phyloP scores from a whole-genome alignment of 192 early-diverging fungal genomes.

The Cetraspora pellucida region DNA sequence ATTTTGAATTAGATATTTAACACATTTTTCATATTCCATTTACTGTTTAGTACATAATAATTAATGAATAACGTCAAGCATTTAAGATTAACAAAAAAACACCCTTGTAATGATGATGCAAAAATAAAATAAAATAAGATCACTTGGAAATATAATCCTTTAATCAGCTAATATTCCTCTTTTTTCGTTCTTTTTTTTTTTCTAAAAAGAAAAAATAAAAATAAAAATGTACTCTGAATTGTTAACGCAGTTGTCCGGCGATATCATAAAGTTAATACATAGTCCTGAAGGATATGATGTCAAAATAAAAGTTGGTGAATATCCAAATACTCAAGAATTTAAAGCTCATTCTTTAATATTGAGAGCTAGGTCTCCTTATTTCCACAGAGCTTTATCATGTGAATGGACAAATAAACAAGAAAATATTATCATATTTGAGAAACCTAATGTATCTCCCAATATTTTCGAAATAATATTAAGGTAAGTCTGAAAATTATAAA shows the following conservation, averaged over 20 bases:
- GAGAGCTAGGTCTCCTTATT: slow-evolving; percentile 14
- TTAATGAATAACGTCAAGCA: too few species aligned
- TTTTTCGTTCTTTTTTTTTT: background rate
- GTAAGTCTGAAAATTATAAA: background rate
- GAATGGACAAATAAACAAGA: slow-evolving; percentile 6
- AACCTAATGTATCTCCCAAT: slow-evolving; percentile 13
- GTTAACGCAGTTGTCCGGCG: background rate
- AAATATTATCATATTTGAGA: slow-evolving; percentile 3
- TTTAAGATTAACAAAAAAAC: too few species aligned
- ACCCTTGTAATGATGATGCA: too few species aligned
- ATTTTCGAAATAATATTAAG: background rate
- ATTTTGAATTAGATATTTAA: too few species aligned
- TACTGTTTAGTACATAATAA: too few species aligned
- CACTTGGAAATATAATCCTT: too few species aligned
- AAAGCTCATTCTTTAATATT: slow-evolving; percentile 21
- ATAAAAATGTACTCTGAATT: background rate
- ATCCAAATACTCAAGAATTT: background rate
- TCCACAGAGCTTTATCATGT: background rate
- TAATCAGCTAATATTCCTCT: too few species aligned
- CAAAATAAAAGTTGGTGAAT: background rate
- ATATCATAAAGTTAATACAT: background rate
- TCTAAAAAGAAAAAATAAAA: background rate
- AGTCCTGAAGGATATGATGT: background rate
- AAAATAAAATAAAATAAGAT: too few species aligned
- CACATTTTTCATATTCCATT: too few species aligned